Percentiles rank a stretch among this genome's conserved stretches.
phyloP scores from a whole-genome alignment of 192 early-diverging fungal genomes.

The Podila horticola region DNA sequence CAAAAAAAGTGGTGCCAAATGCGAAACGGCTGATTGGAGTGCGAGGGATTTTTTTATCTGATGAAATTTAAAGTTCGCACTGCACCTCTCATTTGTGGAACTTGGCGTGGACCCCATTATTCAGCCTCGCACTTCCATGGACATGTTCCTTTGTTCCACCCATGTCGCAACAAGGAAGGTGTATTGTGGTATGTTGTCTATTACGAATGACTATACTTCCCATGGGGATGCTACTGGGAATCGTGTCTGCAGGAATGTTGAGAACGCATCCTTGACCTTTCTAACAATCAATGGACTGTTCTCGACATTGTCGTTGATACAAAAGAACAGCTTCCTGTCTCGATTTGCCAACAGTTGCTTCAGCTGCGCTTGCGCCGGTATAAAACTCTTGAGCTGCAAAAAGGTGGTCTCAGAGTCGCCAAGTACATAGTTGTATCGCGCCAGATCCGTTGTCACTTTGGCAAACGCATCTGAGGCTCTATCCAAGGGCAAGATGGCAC shows the following conservation, averaged over 20 bases:
- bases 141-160: no score
- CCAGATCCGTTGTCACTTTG: constrained; percentile 13
- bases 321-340: constrained; percentile 18
- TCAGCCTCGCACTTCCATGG: background rate
- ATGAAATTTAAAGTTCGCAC: no score
- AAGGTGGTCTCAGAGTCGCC: constrained; percentile 11
- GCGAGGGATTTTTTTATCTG: constrained; percentile 4
- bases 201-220: constrained; percentile 9
- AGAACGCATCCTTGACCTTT: constrained; percentile 7
- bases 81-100: background rate
- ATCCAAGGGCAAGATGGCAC: constrained; percentile 17
- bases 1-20: no score
- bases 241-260: constrained; percentile 14
- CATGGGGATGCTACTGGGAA: constrained; percentile 21
- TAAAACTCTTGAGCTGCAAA: constrained; percentile 9
- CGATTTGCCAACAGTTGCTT: background rate
- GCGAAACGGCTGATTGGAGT: no score
- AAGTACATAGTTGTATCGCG: constrained; percentile 47
- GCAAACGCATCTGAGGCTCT: background rate
- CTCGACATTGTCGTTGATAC: constrained; percentile 41
- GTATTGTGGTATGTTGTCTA: no score
- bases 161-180: no score
- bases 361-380: background rate
- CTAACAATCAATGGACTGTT: constrained; percentile 15
- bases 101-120: no score